Conservation (phyloP, 345 rosid genomes). For the Gossypium longicalyx region DNA sequence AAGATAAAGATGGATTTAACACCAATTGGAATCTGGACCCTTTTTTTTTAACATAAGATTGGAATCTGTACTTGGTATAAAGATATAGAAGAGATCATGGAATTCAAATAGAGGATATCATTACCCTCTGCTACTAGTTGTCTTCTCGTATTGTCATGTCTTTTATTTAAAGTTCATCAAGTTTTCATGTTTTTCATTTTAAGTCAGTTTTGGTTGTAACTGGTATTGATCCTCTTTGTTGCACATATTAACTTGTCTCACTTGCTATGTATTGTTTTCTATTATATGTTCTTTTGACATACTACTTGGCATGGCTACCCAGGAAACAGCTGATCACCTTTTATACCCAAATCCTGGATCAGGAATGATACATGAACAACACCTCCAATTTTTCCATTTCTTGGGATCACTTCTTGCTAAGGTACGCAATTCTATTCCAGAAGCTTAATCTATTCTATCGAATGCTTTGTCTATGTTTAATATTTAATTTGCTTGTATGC, state of each 20-base stretch:
- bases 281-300: background rate
- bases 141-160: background rate
- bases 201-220: background rate
- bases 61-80: background rate
- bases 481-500: background rate
- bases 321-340: constrained; percentile 97
- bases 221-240: background rate
- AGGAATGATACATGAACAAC: constrained; percentile 93
- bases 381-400: constrained; percentile 93
- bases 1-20: background rate
- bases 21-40: background rate
- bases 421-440: constrained; percentile 35
- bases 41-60: no score
- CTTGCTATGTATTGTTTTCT: background rate
- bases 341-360: constrained; percentile 99
- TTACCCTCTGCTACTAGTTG: background rate
- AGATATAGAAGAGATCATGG: background rate
- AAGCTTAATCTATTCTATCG: background rate
- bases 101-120: background rate
- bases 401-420: constrained; percentile 89
- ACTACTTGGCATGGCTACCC: constrained; percentile 26
- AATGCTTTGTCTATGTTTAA: background rate
- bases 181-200: background rate
- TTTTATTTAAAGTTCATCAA: background rate
- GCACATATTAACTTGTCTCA: background rate